Evolutionary conservation across 176 grass and related monocot species (phyloP).

Genomic region (Canna indica): DNA sequence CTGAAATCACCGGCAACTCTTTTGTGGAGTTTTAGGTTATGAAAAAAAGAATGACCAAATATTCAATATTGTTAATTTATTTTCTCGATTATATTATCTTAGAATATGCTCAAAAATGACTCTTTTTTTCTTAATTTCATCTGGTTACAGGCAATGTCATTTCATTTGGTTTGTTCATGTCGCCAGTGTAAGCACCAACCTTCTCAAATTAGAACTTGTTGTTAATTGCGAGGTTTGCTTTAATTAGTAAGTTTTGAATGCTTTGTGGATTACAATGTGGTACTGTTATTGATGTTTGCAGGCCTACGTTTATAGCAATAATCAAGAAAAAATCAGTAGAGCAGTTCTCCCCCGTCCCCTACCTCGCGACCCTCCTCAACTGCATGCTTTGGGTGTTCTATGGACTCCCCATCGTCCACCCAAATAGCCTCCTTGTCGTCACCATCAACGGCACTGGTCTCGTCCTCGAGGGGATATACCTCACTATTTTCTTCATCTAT

Average conservation of each 20-base stretch:
- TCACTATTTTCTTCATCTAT: slow-evolving; percentile 53
- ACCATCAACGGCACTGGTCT: slow-evolving; percentile 76
- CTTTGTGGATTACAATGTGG: too few relatives aligned
- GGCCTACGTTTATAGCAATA: slow-evolving; percentile 56
- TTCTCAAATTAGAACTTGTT: too few relatives aligned
- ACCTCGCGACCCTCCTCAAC: slow-evolving; percentile 88
- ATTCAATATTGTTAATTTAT: too few relatives aligned
- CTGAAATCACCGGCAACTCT: too few relatives aligned
- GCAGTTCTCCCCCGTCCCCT: slow-evolving; percentile 60
- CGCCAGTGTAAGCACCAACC: slow-evolving; percentile 38
- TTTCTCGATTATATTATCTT: too few relatives aligned
- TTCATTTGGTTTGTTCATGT: slow-evolving; percentile 74
- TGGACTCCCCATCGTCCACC: slow-evolving; percentile 70
- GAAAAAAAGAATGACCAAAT: too few relatives aligned
- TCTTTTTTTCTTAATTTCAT: background rate
- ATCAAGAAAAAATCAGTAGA: slow-evolving; percentile 42
- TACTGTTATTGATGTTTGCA: slow-evolving; percentile 3
- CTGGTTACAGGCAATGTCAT: slow-evolving; percentile 51
- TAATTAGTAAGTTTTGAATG: too few relatives aligned
- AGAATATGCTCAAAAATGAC: background rate
- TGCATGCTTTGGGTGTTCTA: slow-evolving; percentile 83
- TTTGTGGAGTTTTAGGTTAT: too few relatives aligned
- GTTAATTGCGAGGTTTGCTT: too few relatives aligned
- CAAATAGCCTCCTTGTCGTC: slow-evolving; percentile 65
- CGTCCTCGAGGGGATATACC: slow-evolving; percentile 45